These are phyloP conservation scores for Taiozyma onychis DNA, from an alignment of 1,139 yeast genomes.

Conservation along the genomic window DNA sequence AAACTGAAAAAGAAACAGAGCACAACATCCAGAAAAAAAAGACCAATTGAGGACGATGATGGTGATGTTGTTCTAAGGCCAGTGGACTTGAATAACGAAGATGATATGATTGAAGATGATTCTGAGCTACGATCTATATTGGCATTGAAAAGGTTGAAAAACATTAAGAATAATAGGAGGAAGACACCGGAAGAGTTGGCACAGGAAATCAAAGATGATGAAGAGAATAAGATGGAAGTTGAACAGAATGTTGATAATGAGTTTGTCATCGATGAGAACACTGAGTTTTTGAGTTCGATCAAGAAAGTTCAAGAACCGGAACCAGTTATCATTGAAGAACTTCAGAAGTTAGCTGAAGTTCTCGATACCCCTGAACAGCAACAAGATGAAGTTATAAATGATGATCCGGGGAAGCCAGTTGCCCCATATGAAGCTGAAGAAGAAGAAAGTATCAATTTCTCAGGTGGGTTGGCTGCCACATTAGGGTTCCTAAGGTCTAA, in stretches of 20 bases:
- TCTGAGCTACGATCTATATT: constrained; percentile 44
- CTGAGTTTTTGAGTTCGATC: constrained; percentile 42
- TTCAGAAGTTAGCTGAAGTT: constrained; percentile 4
- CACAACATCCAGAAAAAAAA: constrained; percentile 8
- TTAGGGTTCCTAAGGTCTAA: constrained; percentile 46
- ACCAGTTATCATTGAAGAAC: constrained; percentile 4
- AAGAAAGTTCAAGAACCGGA: constrained; percentile 7
- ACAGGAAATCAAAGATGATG: constrained; percentile 36
- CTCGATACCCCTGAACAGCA: too few species aligned
- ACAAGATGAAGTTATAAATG: constrained; percentile 7
- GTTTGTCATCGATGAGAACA: constrained; percentile 48
- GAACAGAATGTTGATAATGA: constrained; percentile 26
- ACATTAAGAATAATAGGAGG: constrained; percentile 28
- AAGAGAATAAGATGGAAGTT: constrained; percentile 15
- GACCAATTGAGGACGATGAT: constrained; percentile 16
- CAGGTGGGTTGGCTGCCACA: constrained; percentile 53
- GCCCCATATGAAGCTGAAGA: not conserved
- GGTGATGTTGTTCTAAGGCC: constrained; percentile 23
- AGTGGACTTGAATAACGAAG: constrained; percentile 33
- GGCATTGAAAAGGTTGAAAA: constrained; percentile 35
- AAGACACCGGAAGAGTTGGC: constrained; percentile 45
- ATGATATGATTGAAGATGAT: constrained; percentile 34
- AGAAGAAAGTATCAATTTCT: constrained; percentile 30
- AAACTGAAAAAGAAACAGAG: constrained; percentile 30
- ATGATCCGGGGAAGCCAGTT: not conserved